A percentile compares a stretch with the other conserved stretches of the same genome.
These are phyloP conservation scores for Pseudonectria buxi DNA, from an alignment of 2,329 filamentous ascomycete genomes.

Conservation along the genomic window DNA sequence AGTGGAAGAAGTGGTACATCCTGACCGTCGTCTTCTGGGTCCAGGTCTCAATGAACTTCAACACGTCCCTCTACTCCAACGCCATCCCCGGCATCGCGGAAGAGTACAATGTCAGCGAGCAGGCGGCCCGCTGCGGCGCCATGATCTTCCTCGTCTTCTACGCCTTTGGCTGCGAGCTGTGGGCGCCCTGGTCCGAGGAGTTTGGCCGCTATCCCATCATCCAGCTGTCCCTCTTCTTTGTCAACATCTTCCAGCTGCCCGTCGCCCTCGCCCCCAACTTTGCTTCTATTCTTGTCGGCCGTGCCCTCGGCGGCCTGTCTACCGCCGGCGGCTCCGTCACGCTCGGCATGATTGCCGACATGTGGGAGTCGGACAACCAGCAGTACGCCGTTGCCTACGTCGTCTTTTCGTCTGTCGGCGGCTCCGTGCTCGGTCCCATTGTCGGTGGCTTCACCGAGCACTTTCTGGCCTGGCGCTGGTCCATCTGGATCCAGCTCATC, in stretches of 20 bases:
- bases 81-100: conserved; percentile 57
- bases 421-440: conserved; percentile 69
- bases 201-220: conserved; percentile 70
- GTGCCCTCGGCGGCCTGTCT: conserved; percentile 61
- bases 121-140: conserved; percentile 65
- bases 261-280: conserved; percentile 71
- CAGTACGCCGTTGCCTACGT: conserved; percentile 72
- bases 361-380: conserved; percentile 64
- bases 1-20: conserved; percentile 64
- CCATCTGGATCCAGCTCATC: conserved; percentile 80
- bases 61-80: conserved; percentile 68
- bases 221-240: conserved; percentile 64
- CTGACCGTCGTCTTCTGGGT: conserved; percentile 67
- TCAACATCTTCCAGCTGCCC: conserved; percentile 71
- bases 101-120: conserved; percentile 60
- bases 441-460: conserved; percentile 70
- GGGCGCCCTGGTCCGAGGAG: conserved; percentile 84
- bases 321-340: conserved; percentile 69
- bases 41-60: conserved; percentile 74
- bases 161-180: conserved; percentile 80
- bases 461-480: conserved; percentile 62
- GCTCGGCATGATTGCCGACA: conserved; percentile 67
- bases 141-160: conserved; percentile 75
- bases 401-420: conserved; percentile 73
- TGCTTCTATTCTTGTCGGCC: conserved; percentile 60